phyloP scores from a whole-genome alignment of 2,329 filamentous ascomycete species.

The Echinosphaeria canescens region DNA sequence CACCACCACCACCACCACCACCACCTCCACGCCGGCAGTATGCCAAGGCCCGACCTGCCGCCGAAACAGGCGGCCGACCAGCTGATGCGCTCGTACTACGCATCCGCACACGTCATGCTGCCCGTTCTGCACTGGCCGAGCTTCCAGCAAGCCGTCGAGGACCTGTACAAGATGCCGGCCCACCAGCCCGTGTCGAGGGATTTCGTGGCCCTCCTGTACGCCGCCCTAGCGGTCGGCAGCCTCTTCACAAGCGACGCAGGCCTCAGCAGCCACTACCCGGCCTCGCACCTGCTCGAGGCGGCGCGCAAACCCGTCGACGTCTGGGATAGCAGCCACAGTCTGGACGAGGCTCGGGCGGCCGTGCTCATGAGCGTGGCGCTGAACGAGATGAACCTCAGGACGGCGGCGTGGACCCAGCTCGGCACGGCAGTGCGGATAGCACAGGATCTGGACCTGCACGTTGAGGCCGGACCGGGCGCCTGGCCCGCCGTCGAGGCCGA shows the following conservation, averaged over 20 bases:
- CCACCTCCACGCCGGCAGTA: no score
- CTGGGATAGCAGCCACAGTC: conserved; percentile 57
- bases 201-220: conserved; percentile 66
- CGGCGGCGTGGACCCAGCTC: conserved; percentile 71
- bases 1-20: no score
- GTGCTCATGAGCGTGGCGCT: conserved; percentile 61
- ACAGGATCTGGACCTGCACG: conserved; percentile 67
- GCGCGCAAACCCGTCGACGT: conserved; percentile 52
- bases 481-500: conserved; percentile 63
- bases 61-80: conserved; percentile 46
- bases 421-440: conserved; percentile 59
- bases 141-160: conserved; percentile 56
- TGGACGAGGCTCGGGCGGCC: conserved; percentile 54
- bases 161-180: conserved; percentile 45
- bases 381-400: conserved; percentile 69
- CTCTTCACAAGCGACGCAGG: conserved; percentile 43
- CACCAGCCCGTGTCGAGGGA: conserved; percentile 38
- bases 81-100: conserved; percentile 55
- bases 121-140: conserved; percentile 79
- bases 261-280: conserved; percentile 25
- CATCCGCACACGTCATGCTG: conserved; percentile 56
- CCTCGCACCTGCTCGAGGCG: conserved; percentile 46
- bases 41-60: conserved; percentile 43
- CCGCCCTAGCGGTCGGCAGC: conserved; percentile 63
- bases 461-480: conserved; percentile 47